Conservation (phyloP, 331 rosid genomes). For the Spiraea crenata region DNA sequence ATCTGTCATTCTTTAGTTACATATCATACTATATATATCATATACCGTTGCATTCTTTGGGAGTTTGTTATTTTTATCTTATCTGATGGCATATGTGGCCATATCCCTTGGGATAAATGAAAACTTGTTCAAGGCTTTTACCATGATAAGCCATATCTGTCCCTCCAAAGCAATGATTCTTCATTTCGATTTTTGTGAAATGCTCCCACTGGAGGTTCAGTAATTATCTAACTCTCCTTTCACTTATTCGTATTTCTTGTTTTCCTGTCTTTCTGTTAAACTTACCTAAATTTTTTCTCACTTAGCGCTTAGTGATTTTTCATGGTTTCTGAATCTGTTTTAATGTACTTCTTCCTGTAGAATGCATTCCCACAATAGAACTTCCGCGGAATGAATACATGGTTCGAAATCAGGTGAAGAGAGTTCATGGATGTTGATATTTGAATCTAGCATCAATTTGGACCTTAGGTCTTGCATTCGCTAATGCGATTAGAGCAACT, state of each 20-base stretch:
- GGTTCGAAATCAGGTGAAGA: slow-evolving; percentile 50
- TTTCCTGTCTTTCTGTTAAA: too few species aligned
- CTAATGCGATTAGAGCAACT: neutral
- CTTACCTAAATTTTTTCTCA: slow-evolving; percentile 4
- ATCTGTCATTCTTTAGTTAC: neutral
- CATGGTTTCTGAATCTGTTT: slow-evolving; percentile 3
- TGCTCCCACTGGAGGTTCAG: neutral
- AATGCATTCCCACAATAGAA: slow-evolving; percentile 56
- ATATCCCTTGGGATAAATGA: neutral
- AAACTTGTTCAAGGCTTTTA: neutral
- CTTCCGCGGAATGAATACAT: slow-evolving; percentile 51
- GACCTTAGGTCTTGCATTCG: neutral
- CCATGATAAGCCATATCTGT: neutral
- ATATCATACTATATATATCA: neutral
- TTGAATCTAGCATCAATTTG: neutral
- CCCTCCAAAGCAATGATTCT: neutral
- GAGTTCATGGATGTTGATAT: slow-evolving; percentile 21
- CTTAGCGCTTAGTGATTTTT: slow-evolving; percentile 6
- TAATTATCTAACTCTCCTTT: neutral
- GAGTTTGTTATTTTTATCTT: neutral
- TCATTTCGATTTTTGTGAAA: neutral
- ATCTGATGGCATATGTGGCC: neutral
- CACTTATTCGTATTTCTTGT: neutral
- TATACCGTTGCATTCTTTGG: neutral
- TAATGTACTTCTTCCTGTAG: slow-evolving; percentile 42